phyloP scores from a whole-genome alignment of 169 alveolate genomes.

The Theileria orientalis region DNA sequence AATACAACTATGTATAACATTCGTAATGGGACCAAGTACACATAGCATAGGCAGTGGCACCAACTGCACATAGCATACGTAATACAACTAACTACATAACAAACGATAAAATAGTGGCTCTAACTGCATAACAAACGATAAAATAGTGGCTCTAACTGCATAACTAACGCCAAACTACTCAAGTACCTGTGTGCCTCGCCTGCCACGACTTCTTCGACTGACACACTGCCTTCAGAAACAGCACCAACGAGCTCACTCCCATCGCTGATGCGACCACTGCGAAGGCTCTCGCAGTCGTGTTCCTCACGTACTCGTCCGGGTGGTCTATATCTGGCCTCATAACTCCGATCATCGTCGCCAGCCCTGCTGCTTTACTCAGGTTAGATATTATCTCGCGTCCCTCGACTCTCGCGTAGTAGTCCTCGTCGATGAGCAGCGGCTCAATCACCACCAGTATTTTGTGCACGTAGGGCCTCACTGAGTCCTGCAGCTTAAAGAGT shows the following conservation, averaged over 20 bases:
- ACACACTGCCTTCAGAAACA: constrained; percentile 98
- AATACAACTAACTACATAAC: no score
- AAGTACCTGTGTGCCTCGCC: constrained; percentile 99
- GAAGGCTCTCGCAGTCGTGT: constrained; percentile 97
- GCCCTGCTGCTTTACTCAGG: constrained; percentile 95
- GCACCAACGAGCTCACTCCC: constrained; percentile 96
- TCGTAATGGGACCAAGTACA: no score
- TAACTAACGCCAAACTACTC: no score
- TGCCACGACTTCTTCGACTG: constrained; percentile 96
- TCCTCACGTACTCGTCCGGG: constrained; percentile 98
- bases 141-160: no score
- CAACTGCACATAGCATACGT: no score
- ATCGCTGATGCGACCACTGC: constrained; percentile 99
- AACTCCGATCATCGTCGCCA: constrained; percentile 99
- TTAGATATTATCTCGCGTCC: constrained; percentile 97
- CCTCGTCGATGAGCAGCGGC: constrained; percentile 98
- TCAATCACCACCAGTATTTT: constrained; percentile 97
- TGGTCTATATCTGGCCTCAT: constrained; percentile 99
- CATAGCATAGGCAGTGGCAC: no score
- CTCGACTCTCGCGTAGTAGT: constrained; percentile 98
- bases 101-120: no score
- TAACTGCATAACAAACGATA: no score
- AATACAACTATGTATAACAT: no score
- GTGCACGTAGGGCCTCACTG: constrained; percentile 98
- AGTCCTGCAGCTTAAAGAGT: constrained; percentile 92